Base-by-base conservation (phyloP, 768 basidiomycete genomes). In the Mycena vitilis region DNA sequence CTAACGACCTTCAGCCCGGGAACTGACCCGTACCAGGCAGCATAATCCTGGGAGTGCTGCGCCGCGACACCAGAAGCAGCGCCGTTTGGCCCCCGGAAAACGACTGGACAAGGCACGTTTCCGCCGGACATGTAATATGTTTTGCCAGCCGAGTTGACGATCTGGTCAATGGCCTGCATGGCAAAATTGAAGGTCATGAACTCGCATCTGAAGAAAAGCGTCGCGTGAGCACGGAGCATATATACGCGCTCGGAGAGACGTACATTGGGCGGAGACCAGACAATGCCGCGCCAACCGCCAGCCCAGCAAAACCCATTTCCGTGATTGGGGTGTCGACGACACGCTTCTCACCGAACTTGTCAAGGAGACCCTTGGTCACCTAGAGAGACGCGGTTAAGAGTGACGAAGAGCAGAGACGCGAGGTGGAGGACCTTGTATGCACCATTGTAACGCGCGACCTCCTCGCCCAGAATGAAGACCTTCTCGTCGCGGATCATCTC, bases 141-240 rank as follows among this genome's bases (percentile, higher is more conserved):
- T 86, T 99, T 99, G 68, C 95, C 98, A 63, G 93, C 98, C n/a
- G 98, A 99, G 88, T 99, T 99, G 81, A 99, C 95, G 71, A 99
- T 99, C 78, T 99, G 98, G 84, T 99, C 98, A 79, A 99, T 99
- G 66, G 98, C 96, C 83, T 96, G 95, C 97, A 99, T 99, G 72
- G 97, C 97, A 79, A 99, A 99, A 87, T 99, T 99, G 87, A 97
- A 99, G 18, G 97, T 99, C 97, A 98, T 99, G 86, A 98, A 99
- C 85, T 99, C 97, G 87, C 96, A 98, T 76, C 94, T 95, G 67
- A 38, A 45, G 30, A 40, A 36, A 47, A 45, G 30, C 18, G 37
- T 10, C 18, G 20, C 37, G 72, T 30, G 71, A 67, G 62, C 52
- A 30, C 30, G 75, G 51, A 51, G 66, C 48, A 62, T 65, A 58